Conservation (phyloP, 176 grass and related monocot species). For the Avena sativa region DNA sequence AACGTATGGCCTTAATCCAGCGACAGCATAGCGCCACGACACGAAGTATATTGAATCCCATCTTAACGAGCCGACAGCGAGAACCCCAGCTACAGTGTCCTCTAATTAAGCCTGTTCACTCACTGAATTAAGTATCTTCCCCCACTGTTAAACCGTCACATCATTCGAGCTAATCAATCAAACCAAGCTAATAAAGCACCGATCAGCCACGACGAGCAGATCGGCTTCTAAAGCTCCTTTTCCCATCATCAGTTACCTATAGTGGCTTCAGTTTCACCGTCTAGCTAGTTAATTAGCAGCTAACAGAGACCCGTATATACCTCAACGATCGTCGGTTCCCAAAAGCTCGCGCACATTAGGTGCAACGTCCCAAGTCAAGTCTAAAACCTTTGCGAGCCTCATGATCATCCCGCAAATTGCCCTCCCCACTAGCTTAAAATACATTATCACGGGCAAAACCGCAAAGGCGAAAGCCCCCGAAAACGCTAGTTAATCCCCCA, state of each 20-base stretch:
- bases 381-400: conserved; percentile 28
- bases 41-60: background rate
- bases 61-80: background rate
- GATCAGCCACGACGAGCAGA: background rate
- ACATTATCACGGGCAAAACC: conserved; percentile 1
- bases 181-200: background rate
- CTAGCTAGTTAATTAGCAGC: background rate
- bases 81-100: background rate
- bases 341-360: conserved; percentile 48
- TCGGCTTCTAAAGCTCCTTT: conserved; percentile 18
- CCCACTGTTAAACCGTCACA: conserved; percentile 29
- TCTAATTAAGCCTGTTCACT: background rate
- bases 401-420: conserved; percentile 29
- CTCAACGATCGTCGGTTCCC: conserved; percentile 43
- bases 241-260: conserved; percentile 7
- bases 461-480: conserved; percentile 29
- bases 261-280: conserved; percentile 22
- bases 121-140: background rate
- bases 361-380: conserved; percentile 29
- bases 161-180: background rate
- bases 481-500: conserved; percentile 25
- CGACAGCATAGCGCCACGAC: background rate
- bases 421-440: conserved; percentile 38
- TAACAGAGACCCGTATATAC: background rate
- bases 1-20: background rate